These are phyloP conservation scores for Gastroboletus turbinatus DNA, from an alignment of 1,284 basidiomycete genomes.

Conservation along the genomic window DNA sequence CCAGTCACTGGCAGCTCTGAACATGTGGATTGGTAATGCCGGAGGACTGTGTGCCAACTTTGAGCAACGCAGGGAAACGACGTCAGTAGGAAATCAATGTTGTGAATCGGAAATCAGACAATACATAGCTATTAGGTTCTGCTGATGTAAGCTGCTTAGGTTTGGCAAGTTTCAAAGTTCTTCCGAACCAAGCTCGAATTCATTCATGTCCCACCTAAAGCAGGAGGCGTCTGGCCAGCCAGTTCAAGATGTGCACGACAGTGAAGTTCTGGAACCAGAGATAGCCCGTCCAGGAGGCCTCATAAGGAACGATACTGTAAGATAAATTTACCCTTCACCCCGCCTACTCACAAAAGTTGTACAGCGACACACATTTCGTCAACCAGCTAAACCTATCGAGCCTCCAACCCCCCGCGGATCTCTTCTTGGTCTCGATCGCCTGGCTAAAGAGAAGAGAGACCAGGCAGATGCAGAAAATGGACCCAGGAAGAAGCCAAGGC, in stretches of 20 bases:
- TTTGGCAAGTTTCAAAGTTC: conserved; percentile 85
- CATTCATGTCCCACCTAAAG: conserved; percentile 62
- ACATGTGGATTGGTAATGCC: not conserved
- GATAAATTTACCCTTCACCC: conserved; percentile 23
- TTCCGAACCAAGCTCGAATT: conserved; percentile 41
- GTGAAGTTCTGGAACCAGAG: conserved; percentile 81
- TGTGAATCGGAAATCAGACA: too few species aligned
- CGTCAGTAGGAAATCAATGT: too few species aligned
- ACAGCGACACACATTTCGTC: conserved; percentile 72
- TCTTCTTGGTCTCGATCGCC: conserved; percentile 79
- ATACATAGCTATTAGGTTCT: not conserved
- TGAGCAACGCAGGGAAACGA: not conserved
- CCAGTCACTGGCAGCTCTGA: not conserved
- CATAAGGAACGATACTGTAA: conserved; percentile 63
- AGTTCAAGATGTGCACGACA: conserved; percentile 72
- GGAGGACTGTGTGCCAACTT: not conserved
- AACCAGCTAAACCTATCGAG: conserved; percentile 69
- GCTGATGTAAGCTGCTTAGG: conserved; percentile 57
- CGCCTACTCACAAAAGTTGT: conserved; percentile 7
- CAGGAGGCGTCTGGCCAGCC: conserved; percentile 63
- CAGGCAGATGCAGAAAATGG: conserved; percentile 49
- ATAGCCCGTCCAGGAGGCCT: conserved; percentile 75
- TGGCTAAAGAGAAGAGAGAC: conserved; percentile 85
- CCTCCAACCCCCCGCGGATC: conserved; percentile 75
- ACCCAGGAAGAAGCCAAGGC: conserved; percentile 62